Evolutionary conservation across 345 rosid genomes (phyloP).

Genomic region (Hibiscus trionum): DNA sequence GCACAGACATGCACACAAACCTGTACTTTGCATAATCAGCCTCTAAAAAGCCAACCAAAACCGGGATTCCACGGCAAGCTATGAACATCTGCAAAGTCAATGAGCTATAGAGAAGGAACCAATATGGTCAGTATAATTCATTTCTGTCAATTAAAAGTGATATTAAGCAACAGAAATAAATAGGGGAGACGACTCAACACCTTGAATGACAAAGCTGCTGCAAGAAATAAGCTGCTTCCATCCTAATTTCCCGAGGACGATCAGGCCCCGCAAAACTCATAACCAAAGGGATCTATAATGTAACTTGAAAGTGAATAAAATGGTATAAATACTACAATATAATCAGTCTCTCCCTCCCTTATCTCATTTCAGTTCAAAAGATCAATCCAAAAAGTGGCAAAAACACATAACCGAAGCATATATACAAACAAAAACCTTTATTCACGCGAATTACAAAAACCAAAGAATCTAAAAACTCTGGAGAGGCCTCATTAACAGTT

Average conservation of each 20-base stretch:
- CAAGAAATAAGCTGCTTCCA: constrained; percentile 90
- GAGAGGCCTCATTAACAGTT: neutral
- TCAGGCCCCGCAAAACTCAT: constrained; percentile 74
- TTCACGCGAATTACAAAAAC: neutral
- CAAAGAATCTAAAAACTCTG: neutral
- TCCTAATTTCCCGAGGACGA: constrained; percentile 81
- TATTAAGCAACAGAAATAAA: neutral
- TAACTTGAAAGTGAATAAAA: constrained; percentile 1
- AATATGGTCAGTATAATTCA: constrained; percentile 20
- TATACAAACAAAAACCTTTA: neutral
- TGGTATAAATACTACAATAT: neutral
- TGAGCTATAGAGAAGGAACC: constrained; percentile 47
- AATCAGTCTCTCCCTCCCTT: neutral
- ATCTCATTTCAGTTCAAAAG: neutral
- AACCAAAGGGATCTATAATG: constrained; percentile 71
- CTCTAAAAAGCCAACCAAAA: constrained; percentile 91
- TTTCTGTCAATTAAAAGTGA: neutral
- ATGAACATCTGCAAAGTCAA: constrained; percentile 98
- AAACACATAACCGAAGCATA: neutral
- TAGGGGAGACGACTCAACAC: constrained; percentile 30
- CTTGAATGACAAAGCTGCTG: constrained; percentile 98
- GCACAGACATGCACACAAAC: constrained; percentile 25
- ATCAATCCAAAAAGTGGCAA: neutral
- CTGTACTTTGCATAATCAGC: constrained; percentile 95
- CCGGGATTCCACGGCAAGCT: constrained; percentile 93